Conservation (phyloP, 768 basidiomycete genomes). For the Agaricus sinodeliciosus region DNA sequence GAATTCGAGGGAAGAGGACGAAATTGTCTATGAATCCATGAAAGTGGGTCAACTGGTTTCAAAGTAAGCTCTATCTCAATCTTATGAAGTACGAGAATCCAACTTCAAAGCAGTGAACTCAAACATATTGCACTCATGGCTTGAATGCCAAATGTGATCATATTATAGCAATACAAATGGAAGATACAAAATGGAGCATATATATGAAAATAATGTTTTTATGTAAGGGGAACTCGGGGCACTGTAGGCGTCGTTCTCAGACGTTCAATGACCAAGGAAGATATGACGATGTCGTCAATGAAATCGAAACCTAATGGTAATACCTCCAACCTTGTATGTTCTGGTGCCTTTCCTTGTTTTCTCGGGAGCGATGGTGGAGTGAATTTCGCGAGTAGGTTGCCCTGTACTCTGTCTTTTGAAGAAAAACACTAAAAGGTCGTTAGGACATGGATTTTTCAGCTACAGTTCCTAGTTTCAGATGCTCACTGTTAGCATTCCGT, state of each 20-base stretch:
- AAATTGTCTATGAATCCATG: constrained; percentile 56
- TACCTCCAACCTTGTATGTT: constrained; percentile 30
- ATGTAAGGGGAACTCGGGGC: constrained; percentile 13
- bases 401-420: constrained; percentile 27
- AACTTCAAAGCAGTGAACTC: constrained; percentile 50
- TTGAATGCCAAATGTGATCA: constrained; percentile 23
- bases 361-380: constrained; percentile 27
- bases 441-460: background rate
- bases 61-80: constrained; percentile 39
- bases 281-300: constrained; percentile 37
- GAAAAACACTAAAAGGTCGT: constrained; percentile 29
- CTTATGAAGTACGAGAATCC: background rate
- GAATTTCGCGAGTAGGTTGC: constrained; percentile 31
- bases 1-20: constrained; percentile 36
- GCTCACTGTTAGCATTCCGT: constrained; percentile 24
- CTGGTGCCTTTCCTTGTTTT: constrained; percentile 26
- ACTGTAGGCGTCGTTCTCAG: constrained; percentile 30
- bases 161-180: constrained; percentile 3
- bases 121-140: constrained; percentile 78
- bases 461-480: background rate
- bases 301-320: constrained; percentile 31
- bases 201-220: constrained; percentile 8
- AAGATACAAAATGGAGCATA: background rate
- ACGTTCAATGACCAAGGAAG: constrained; percentile 33
- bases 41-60: constrained; percentile 88